Evolutionary conservation across 2,329 filamentous ascomycete species (phyloP), one percentile per base, ranked within the genome.

Genomic region (Ophiosphaerella narmari): DNA sequence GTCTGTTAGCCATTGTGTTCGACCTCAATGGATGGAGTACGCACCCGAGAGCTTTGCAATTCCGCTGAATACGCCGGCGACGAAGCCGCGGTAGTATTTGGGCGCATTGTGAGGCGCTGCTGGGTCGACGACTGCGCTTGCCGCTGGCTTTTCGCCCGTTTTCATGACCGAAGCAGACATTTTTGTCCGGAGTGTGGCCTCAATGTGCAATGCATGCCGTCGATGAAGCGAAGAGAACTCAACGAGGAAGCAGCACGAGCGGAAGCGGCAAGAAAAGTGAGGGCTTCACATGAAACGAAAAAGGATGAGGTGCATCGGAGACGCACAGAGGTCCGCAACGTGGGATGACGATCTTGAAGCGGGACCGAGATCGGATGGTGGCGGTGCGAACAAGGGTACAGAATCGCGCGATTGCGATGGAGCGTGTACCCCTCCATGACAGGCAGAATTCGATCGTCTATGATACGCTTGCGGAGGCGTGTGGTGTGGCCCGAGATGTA

Each of bases 11-110:
- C 7, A 29, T 11, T 4, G 21, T 9, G 21, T 8, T 5, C 7
- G 12, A 32, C 11, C 18, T 32, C 3, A 21, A 9, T 13, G n/a
- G 13, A 14, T 34, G 16, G 7, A n/a, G 11, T 36, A 40, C 82
- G 62, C 75, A 93, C 91, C 90, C 65, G 84, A 85, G 50, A 97
- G 78, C 77, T 97, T 97, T 50, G 92, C 87, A 66, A 97, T 88
- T 21, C 94, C 94, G 33, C 90, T 96, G 70, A 97, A 97, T 6
- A 97, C 86, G n/a, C 94, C 94, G 1, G 90, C 94, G 24, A 97
- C 90, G 71, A 97, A 99, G n/a, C 93, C 94, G 67, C 90, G 92
- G 79, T 97, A 97, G 70, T 89, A 87, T 60, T 78, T 82, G 13
- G 60, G 63, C 24, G 60, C 57, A 48, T 62, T 62, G 39, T 61